Evolutionary conservation across 192 early-diverging fungal species (phyloP).

Genomic region (Cetraspora pellucida): DNA sequence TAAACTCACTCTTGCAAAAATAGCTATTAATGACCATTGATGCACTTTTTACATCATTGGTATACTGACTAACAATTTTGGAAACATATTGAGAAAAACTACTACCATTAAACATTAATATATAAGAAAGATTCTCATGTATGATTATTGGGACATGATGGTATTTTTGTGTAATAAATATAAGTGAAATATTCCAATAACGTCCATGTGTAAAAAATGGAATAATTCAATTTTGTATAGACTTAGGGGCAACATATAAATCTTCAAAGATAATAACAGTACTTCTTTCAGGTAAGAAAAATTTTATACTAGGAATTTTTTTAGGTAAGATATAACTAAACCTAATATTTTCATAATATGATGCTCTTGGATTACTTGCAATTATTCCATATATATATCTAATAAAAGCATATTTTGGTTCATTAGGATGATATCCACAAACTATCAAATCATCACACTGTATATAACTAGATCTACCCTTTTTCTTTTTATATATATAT

Average conservation of each 20-base stretch:
- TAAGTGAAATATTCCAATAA: neutral
- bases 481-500: neutral
- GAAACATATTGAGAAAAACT: too few species aligned
- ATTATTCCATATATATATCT: neutral
- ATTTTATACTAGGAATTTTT: too few species aligned
- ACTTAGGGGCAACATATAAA: too few species aligned
- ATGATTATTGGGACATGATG: neutral
- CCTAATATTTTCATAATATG: neutral
- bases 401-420: too few species aligned
- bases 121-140: neutral
- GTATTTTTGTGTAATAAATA: neutral
- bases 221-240: too few species aligned
- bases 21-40: too few species aligned
- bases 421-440: slow-evolving; percentile 9
- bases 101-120: neutral
- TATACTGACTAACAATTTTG: too few species aligned
- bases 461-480: neutral
- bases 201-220: too few species aligned
- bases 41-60: too few species aligned
- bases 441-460: neutral
- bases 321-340: too few species aligned
- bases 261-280: too few species aligned
- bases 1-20: neutral
- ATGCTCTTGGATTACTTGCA: neutral
- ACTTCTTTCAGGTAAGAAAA: too few species aligned